These are phyloP conservation scores for Yarrowia osloensis DNA, from an alignment of 805 yeast species.

Conservation along the genomic window DNA sequence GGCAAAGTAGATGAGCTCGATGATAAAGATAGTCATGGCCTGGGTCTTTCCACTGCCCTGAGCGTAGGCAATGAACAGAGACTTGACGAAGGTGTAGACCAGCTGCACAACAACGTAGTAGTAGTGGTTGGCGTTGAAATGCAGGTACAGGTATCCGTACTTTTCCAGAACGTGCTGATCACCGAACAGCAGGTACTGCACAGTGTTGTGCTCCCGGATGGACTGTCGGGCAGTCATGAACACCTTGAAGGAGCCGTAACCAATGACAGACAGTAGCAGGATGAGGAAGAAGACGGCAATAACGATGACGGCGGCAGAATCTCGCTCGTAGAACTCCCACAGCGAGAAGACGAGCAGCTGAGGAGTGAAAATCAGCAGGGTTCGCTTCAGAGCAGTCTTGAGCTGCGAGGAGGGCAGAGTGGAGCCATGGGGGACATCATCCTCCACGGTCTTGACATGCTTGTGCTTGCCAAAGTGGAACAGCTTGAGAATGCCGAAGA, in stretches of 20 bases:
- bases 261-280: slow-evolving; percentile 59
- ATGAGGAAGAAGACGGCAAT: slow-evolving; percentile 72
- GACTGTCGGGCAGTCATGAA: slow-evolving; percentile 64
- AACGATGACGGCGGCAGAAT: slow-evolving; percentile 87
- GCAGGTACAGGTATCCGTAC: slow-evolving; percentile 86
- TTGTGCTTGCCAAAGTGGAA: slow-evolving; percentile 32
- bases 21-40: slow-evolving; percentile 69
- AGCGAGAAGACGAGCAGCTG: slow-evolving; percentile 76
- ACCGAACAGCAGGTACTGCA: slow-evolving; percentile 86
- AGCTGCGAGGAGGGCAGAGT: slow-evolving; percentile 47
- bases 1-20: slow-evolving; percentile 71
- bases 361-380: slow-evolving; percentile 81
- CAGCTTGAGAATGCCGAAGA: slow-evolving; percentile 58
- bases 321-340: slow-evolving; percentile 82
- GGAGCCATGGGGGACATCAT: slow-evolving; percentile 35
- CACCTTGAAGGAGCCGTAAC: slow-evolving; percentile 68
- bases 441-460: slow-evolving; percentile 49
- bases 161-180: slow-evolving; percentile 69
- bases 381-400: slow-evolving; percentile 78
- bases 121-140: slow-evolving; percentile 77
- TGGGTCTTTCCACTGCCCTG: slow-evolving; percentile 83
- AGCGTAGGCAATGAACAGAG: slow-evolving; percentile 72
- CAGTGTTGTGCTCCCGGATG: slow-evolving; percentile 62
- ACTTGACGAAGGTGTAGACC: slow-evolving; percentile 63
- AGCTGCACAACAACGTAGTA: slow-evolving; percentile 78